Percentiles rank a stretch among this genome's conserved stretches.
phyloP scores from a whole-genome alignment of 2,329 filamentous ascomycete genomes.

The Colletotrichum nymphaeae region DNA sequence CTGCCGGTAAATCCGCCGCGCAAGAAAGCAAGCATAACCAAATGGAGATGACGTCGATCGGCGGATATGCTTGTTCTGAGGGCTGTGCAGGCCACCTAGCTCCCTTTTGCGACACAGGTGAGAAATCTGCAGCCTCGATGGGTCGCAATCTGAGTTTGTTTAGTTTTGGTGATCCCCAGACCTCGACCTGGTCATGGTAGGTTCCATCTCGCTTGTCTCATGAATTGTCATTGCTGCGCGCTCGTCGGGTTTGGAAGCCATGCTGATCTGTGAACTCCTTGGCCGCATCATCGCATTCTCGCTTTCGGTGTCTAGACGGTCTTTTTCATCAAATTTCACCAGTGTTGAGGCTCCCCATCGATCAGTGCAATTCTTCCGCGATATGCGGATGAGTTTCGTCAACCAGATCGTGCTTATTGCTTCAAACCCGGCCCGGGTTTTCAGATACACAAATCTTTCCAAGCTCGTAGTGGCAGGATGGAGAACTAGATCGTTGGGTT shows the following conservation, averaged over 20 bases:
- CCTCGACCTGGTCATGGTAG: conserved; percentile 1
- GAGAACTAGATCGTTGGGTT: not conserved
- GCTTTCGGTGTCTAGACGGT: not conserved
- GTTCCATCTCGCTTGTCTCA: conserved; percentile 14
- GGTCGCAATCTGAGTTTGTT: conserved; percentile 17
- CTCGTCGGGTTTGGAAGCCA: not conserved
- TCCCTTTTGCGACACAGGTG: conserved; percentile 28
- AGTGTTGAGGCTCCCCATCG: not conserved
- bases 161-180: conserved; percentile 12
- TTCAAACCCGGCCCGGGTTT: not conserved
- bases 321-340: not conserved
- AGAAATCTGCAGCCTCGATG: conserved; percentile 11
- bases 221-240: conserved; percentile 23
- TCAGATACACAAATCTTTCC: not conserved
- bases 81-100: conserved; percentile 22
- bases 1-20: conserved; percentile 19
- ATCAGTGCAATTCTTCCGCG: not conserved
- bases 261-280: not conserved
- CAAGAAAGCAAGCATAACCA: conserved; percentile 31
- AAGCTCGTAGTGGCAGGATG: not conserved
- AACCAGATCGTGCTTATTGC: not conserved
- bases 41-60: conserved; percentile 17
- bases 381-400: not conserved
- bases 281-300: not conserved
- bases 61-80: conserved; percentile 19